These are phyloP conservation scores for Globisporangium radiosum DNA, from an alignment of 352 stramenopile genomes.

Conservation along the genomic window DNA sequence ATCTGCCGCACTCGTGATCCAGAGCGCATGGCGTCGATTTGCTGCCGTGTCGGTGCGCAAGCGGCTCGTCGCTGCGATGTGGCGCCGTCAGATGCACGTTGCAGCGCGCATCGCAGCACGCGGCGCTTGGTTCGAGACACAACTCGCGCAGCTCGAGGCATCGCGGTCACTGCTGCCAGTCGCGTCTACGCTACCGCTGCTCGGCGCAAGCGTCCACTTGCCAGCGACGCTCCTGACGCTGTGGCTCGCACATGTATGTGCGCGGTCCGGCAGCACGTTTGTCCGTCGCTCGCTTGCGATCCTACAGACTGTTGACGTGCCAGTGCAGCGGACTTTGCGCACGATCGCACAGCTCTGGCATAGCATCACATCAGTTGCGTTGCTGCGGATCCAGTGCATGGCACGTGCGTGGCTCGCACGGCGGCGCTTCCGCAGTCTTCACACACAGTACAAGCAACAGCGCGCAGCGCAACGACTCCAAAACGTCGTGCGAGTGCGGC, in stretches of 20 bases:
- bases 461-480: slow-evolving; percentile 29
- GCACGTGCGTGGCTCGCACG: slow-evolving; percentile 24
- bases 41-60: slow-evolving; percentile 20
- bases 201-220: slow-evolving; percentile 24
- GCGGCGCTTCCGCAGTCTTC: slow-evolving; percentile 16
- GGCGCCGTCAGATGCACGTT: slow-evolving; percentile 32
- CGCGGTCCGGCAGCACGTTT: slow-evolving; percentile 19
- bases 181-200: not conserved
- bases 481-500: slow-evolving; percentile 36
- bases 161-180: not conserved
- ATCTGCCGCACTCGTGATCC: slow-evolving; percentile 42
- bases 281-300: slow-evolving; percentile 33
- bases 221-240: slow-evolving; percentile 29
- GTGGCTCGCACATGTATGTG: slow-evolving; percentile 32
- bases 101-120: slow-evolving; percentile 29
- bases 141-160: slow-evolving; percentile 1
- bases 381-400: slow-evolving; percentile 27
- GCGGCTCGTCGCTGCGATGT: slow-evolving; percentile 20
- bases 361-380: slow-evolving; percentile 12
- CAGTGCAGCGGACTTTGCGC: slow-evolving; percentile 23
- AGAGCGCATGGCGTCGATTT: slow-evolving; percentile 34
- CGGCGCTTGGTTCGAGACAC: slow-evolving; percentile 3
- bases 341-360: slow-evolving; percentile 24
- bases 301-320: slow-evolving; percentile 30
- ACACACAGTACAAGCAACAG: slow-evolving; percentile 11